Percentiles rank a stretch among this genome's conserved stretches.
These are phyloP conservation scores for Solanum gracilifrons DNA, from an alignment of 257 asterid genomes.

Conservation along the genomic window DNA sequence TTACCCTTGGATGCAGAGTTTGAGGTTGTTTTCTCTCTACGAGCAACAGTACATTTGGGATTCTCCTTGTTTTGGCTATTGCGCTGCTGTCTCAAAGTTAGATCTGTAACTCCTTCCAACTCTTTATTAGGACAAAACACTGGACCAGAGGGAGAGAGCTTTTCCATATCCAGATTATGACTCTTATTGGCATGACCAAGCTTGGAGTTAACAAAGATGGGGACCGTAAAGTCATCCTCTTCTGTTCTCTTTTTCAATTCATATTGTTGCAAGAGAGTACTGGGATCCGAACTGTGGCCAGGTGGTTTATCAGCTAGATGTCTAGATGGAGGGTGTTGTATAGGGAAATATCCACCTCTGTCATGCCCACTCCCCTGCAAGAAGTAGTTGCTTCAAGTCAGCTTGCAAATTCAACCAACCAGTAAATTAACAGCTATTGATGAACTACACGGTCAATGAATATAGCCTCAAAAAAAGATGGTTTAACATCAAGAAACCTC, in stretches of 20 bases:
- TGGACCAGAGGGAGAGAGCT: constrained; percentile 18
- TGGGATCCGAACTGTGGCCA: constrained; percentile 19
- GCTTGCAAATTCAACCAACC: neutral
- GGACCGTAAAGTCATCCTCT: constrained; percentile 76
- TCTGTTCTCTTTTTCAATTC: constrained; percentile 36
- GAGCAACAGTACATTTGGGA: constrained; percentile 11
- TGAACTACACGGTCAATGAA: neutral
- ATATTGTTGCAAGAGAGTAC: constrained; percentile 17
- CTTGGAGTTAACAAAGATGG: constrained; percentile 34
- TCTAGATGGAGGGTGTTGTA: constrained; percentile 20
- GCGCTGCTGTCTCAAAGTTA: constrained; percentile 11
- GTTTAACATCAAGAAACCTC: neutral
- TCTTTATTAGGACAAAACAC: constrained; percentile 12
- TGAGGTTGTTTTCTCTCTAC: constrained; percentile 19
- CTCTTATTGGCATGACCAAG: constrained; percentile 26
- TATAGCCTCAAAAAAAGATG: neutral
- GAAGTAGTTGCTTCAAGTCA: neutral
- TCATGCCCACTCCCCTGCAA: constrained; percentile 47
- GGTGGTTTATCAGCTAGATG: constrained; percentile 36
- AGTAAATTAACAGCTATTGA: neutral
- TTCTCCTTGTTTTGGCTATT: constrained; percentile 19
- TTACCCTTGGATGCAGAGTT: constrained; percentile 16
- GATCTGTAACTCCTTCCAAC: constrained; percentile 2
- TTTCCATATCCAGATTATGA: constrained; percentile 6
- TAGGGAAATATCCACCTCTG: constrained; percentile 22